Evolutionary conservation across 768 basidiomycete genomes (phyloP), one percentile per base, ranked within the genome.

Genomic region (Tulasnella sp.): DNA sequence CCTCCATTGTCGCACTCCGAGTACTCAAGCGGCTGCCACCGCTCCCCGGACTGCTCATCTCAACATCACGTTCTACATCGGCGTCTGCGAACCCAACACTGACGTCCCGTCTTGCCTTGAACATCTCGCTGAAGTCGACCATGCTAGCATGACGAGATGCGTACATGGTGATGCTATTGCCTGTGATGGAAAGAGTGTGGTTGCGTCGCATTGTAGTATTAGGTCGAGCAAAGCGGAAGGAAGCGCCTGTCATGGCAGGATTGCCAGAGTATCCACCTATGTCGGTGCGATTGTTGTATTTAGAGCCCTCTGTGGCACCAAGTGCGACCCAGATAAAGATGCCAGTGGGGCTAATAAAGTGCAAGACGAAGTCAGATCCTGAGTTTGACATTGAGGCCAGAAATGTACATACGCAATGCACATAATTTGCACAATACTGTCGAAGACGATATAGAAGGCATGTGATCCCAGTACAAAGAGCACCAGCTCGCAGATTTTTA

Each of bases 371-470:
- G 11, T 51, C 4, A 15, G 42, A 3, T 12, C 44, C 12, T 42
- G 7, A 22, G 41, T 12, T 41, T 5, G 5, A 9, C 10, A 8
- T 24, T n/a, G n/a, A n/a, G n/a, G n/a, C 8, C 54, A 25, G 15
- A 15, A 24, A 9, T 30, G 46, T 22, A 22, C 7, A 48, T n/a
- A 59, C 57, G 57, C 49, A 19, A 59, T 59, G 27, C 57, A 49
- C 57, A 59, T 59, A 22, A 59, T 51, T 49, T 59, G 57, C 9
- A 42, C 38, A 29, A 59, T 59, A 46, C 57, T 59, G 27, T 49
- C 45, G 19, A 59, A 51, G 3, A 59, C 48, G 38, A 59, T 59
- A 10, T 38, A 38, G 21, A 51, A 27, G 10, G 57, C 49, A 27
- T 49, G 27, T 19, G 57, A 48, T 21, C 45, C 43, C n/a, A 59